Evolutionary conservation across 495 filamentous ascomycete species (phyloP), one percentile per base, ranked within the genome.

Genomic region (Xylaria curta): DNA sequence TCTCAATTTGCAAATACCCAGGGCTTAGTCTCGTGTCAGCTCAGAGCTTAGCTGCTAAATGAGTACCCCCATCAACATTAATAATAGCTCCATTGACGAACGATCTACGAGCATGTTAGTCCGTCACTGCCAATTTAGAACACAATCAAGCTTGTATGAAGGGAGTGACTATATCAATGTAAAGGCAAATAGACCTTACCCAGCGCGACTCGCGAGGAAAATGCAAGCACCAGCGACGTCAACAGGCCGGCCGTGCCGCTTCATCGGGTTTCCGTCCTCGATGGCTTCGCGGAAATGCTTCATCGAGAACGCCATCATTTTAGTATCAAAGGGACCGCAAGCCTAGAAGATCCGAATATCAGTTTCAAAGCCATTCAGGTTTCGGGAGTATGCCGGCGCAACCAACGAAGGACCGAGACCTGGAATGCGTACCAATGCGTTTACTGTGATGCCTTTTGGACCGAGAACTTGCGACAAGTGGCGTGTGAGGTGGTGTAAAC

Each of bases 1-100:
- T 26, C 17, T 59, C 5, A 38, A 26, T 33, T 21, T 7, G 12
- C 19, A 68, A 44, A 59, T 54, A 17, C 24, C 4, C 26, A 33
- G 4, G 7, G 15, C 15, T n/a, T 24, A 13, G 26, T 44, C 58
- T 19, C 26, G 13, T 19, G 6, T 28, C n/a, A 15, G 42, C 53
- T 69, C 53, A 82, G 38, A 83, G 74, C 77, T 82, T 84, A 15
- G 74, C 63, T 64, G 79, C 64, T 28, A 83, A 68, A 36, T 75
- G 69, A 17, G 79, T 71, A 10, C 92, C 92, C 3, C 92, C 92
- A 81, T 95, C 92, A 67, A 94, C 76, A 17, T 89, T 79, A 74
- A 95, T 89, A n/a, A 89, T 92, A 33, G 92, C 91, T 24, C 92
- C 92, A 71, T 93, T 95, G 13, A 95, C 85, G 82, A 87, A 96